These are phyloP conservation scores for Annulohypoxylon bovei DNA, from an alignment of 495 filamentous ascomycete species.

Conservation along the genomic window DNA sequence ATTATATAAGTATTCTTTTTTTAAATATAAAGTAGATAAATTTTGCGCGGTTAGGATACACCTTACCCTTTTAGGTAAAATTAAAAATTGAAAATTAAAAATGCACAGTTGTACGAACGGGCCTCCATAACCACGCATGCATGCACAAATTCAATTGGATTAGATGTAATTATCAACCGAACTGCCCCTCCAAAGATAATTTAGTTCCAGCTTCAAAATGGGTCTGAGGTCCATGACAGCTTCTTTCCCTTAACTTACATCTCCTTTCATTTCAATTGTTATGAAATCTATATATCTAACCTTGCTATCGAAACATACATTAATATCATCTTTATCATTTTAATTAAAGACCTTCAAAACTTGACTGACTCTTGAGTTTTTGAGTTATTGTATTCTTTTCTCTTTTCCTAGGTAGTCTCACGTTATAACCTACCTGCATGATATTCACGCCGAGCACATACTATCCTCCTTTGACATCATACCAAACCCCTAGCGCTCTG, in stretches of 20 bases:
- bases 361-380: not conserved
- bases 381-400: not conserved
- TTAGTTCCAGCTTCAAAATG: slow-evolving; percentile 39
- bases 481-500: slow-evolving; percentile 24
- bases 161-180: slow-evolving; percentile 22
- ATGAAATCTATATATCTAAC: slow-evolving; percentile 4
- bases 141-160: slow-evolving; percentile 22
- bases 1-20: too few relatives aligned
- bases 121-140: slow-evolving; percentile 8
- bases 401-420: not conserved
- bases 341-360: slow-evolving; percentile 15
- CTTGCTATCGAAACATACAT: not conserved
- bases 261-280: slow-evolving; percentile 6
- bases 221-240: slow-evolving; percentile 22
- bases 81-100: too few relatives aligned
- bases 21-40: too few relatives aligned
- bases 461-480: slow-evolving; percentile 40
- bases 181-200: slow-evolving; percentile 37
- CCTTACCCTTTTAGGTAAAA: too few relatives aligned
- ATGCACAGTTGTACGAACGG: too few relatives aligned
- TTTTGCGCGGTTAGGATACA: too few relatives aligned
- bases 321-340: not conserved
- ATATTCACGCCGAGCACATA: not conserved
- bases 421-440: not conserved
- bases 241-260: slow-evolving; percentile 9